Percentiles rank a stretch among this genome's conserved stretches.
phyloP scores from a whole-genome alignment of 2,329 filamentous ascomycete genomes.

The Alternaria dauci region DNA sequence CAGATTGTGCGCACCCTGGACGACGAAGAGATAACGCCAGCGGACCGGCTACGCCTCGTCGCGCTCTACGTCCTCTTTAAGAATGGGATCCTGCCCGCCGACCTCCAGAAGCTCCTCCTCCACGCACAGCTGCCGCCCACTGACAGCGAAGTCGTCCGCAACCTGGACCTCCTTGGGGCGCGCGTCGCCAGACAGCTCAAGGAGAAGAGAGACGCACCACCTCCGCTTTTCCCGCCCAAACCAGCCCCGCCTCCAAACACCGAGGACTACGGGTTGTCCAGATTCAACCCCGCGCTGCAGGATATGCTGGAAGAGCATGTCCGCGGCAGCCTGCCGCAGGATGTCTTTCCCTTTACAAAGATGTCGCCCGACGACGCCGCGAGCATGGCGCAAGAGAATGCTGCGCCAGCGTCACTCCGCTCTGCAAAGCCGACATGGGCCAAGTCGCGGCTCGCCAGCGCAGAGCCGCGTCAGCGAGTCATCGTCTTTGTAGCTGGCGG shows the following conservation, averaged over 20 bases:
- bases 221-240: constrained; percentile 77
- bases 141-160: constrained; percentile 76
- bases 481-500: constrained; percentile 96
- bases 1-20: constrained; percentile 88
- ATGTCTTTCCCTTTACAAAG: constrained; percentile 59
- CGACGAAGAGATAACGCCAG: constrained; percentile 74
- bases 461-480: constrained; percentile 86
- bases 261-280: constrained; percentile 84
- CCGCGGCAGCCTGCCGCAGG: constrained; percentile 53
- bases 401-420: constrained; percentile 72
- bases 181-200: constrained; percentile 77
- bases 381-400: constrained; percentile 61
- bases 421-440: constrained; percentile 97
- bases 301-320: constrained; percentile 78
- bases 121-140: constrained; percentile 81
- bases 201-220: constrained; percentile 72
- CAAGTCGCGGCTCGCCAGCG: constrained; percentile 74
- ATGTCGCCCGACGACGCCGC: constrained; percentile 69
- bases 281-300: constrained; percentile 84
- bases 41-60: constrained; percentile 84
- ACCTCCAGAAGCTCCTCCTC: constrained; percentile 82
- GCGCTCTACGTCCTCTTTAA: constrained; percentile 86
- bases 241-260: constrained; percentile 60
- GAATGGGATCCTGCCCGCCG: constrained; percentile 82
- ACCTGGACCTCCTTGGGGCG: constrained; percentile 83